Conservation (phyloP, 352 stramenopile species). For the Globisporangium polare region DNA sequence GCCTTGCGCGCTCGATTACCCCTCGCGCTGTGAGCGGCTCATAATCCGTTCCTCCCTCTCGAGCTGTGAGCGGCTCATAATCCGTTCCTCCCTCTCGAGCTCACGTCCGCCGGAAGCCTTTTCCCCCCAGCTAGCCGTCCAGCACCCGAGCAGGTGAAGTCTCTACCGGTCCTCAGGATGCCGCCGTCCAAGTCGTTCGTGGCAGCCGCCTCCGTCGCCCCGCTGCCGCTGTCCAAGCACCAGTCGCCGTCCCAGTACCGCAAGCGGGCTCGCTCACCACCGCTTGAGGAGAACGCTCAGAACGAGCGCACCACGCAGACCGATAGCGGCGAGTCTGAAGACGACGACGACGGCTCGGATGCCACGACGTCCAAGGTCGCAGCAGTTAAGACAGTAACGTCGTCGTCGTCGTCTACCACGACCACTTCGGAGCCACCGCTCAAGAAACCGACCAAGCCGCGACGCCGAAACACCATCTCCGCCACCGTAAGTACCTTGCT, state of each 20-base stretch:
- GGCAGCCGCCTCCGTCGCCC: not conserved
- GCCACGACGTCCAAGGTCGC: not conserved
- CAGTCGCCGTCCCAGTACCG: not conserved
- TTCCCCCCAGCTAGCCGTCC: not conserved
- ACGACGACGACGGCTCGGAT: not conserved
- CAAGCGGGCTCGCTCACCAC: not conserved
- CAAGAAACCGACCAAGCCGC: constrained; percentile 4
- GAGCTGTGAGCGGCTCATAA: not conserved
- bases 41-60: not conserved
- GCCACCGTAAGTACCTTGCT: not conserved
- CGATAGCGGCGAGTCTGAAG: not conserved
- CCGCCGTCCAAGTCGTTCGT: not conserved
- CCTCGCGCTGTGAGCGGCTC: not conserved
- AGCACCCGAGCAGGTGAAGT: no score
- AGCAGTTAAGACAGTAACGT: not conserved
- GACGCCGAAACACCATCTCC: constrained; percentile 10
- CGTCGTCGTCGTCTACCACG: not conserved
- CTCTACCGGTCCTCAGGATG: no score
- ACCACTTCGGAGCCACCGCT: not conserved
- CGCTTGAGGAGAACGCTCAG: not conserved
- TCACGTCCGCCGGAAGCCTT: not conserved
- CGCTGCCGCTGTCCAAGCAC: not conserved
- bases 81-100: not conserved
- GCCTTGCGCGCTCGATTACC: not conserved
- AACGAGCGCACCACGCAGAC: not conserved